A percentile compares a stretch with the other conserved stretches of the same genome.
Evolutionary conservation across 1,139 yeast species (phyloP).

Genomic region (Taphrina sp.): DNA sequence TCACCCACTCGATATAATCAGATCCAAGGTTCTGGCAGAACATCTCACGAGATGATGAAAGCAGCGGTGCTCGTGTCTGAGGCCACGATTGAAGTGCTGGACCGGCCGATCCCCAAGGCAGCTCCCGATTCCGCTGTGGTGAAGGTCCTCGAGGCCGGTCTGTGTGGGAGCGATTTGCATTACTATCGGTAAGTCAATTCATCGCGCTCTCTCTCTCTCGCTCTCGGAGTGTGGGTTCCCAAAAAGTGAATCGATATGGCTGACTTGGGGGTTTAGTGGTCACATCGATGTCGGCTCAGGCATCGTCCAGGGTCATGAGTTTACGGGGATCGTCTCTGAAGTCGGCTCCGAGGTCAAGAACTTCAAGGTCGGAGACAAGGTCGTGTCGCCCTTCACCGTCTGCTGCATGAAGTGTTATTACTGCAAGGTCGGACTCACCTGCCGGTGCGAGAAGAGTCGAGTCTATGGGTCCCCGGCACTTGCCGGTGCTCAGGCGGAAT

Average conservation of each 20-base stretch:
- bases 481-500: slow-evolving; percentile 63
- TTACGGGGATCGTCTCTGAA: slow-evolving; percentile 52
- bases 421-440: slow-evolving; percentile 55
- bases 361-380: slow-evolving; percentile 47
- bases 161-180: slow-evolving; percentile 50
- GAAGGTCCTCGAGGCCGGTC: slow-evolving; percentile 51
- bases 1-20: too few relatives aligned
- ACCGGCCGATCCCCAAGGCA: slow-evolving; percentile 50
- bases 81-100: slow-evolving; percentile 49
- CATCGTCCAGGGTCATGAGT: slow-evolving; percentile 59
- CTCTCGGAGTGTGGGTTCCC: too few relatives aligned
- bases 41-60: slow-evolving; percentile 54
- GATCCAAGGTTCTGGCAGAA: too few relatives aligned
- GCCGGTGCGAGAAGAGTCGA: slow-evolving; percentile 54
- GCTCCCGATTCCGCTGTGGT: slow-evolving; percentile 53
- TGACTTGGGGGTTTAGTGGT: too few relatives aligned
- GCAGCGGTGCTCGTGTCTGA: slow-evolving; percentile 61
- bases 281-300: slow-evolving; percentile 35
- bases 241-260: too few relatives aligned
- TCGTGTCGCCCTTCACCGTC: slow-evolving; percentile 35
- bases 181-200: slow-evolving; percentile 64
- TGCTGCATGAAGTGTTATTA: slow-evolving; percentile 57
- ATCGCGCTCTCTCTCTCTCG: slow-evolving; percentile 41
- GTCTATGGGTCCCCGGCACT: slow-evolving; percentile 58
- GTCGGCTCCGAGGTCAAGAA: slow-evolving; percentile 46